These are phyloP conservation scores for Cucumis hystrix DNA, from an alignment of 306 rosid genomes.

Conservation along the genomic window DNA sequence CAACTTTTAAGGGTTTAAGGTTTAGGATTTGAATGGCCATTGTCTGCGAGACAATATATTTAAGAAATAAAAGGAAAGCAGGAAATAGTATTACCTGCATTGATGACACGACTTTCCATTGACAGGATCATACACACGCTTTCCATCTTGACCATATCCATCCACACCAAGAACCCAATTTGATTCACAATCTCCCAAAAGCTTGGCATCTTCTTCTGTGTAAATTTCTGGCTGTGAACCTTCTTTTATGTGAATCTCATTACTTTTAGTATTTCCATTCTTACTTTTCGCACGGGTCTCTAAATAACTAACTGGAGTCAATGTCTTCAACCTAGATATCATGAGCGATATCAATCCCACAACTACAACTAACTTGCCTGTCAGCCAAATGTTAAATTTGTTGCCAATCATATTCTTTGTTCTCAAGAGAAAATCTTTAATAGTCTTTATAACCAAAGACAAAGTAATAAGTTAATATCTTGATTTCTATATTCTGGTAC, in stretches of 20 bases:
- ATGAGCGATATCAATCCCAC: constrained; percentile 10
- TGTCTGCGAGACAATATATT: background rate
- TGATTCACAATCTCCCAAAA: constrained; percentile 45
- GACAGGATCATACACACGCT: constrained; percentile 41
- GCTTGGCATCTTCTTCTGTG: constrained; percentile 50
- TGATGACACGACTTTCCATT: constrained; percentile 73
- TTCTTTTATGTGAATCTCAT: constrained; percentile 30
- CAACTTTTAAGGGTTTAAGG: too few species aligned
- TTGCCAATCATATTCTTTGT: background rate
- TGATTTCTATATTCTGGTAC: background rate
- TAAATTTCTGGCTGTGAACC: constrained; percentile 63
- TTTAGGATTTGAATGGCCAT: background rate
- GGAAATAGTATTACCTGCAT: constrained; percentile 37
- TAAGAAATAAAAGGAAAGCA: background rate
- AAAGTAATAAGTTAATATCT: background rate
- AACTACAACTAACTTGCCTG: background rate
- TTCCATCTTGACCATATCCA: constrained; percentile 54
- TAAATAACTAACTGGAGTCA: constrained; percentile 36
- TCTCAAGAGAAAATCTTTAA: background rate
- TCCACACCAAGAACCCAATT: constrained; percentile 57
- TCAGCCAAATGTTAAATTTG: background rate
- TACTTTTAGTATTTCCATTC: background rate
- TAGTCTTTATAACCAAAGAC: background rate
- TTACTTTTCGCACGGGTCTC: constrained; percentile 5
- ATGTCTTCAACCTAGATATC: constrained; percentile 38